These are phyloP conservation scores for Pyrenochaeta sp. DNA, from an alignment of 2,329 filamentous ascomycete species.

Conservation along the genomic window DNA sequence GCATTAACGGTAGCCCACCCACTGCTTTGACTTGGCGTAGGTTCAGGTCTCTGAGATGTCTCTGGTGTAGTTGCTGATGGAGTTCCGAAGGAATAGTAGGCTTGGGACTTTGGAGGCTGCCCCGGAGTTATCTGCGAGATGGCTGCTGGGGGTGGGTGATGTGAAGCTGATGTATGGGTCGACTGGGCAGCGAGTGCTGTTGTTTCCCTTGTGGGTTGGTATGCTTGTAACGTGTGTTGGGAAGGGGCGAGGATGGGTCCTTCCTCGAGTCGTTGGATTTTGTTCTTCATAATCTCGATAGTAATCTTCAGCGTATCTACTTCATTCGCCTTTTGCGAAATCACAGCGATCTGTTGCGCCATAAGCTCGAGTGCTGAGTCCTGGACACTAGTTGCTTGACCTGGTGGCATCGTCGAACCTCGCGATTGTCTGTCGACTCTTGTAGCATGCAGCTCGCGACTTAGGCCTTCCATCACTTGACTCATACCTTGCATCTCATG, in stretches of 20 bases:
- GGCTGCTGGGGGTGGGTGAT: conserved; percentile 1
- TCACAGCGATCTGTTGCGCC: conserved; percentile 50
- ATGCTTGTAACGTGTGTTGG: conserved; percentile 14
- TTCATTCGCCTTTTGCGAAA: conserved; percentile 56
- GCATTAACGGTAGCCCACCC: conserved; percentile 58
- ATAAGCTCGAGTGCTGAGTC: conserved; percentile 56
- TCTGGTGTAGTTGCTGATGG: conserved; percentile 22
- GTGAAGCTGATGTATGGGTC: background rate
- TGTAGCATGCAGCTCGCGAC: conserved; percentile 41
- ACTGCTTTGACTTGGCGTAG: conserved; percentile 28
- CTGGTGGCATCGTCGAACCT: conserved; percentile 4
- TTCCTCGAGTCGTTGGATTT: conserved; percentile 52
- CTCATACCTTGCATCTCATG: conserved; percentile 52
- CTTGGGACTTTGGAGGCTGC: conserved; percentile 3
- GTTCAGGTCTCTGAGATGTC: conserved; percentile 26
- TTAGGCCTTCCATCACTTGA: conserved; percentile 47
- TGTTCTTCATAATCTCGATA: conserved; percentile 59
- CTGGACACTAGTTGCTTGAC: conserved; percentile 28
- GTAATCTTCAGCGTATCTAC: conserved; percentile 58
- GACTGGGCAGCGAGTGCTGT: background rate
- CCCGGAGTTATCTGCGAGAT: background rate
- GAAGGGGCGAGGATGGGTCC: conserved; percentile 11
- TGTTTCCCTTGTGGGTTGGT: conserved; percentile 16
- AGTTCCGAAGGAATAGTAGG: conserved; percentile 9
- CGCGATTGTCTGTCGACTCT: conserved; percentile 27